These are phyloP conservation scores for Purpureocillium takamizusanense DNA, from an alignment of 2,329 filamentous ascomycete species.

Conservation along the genomic window DNA sequence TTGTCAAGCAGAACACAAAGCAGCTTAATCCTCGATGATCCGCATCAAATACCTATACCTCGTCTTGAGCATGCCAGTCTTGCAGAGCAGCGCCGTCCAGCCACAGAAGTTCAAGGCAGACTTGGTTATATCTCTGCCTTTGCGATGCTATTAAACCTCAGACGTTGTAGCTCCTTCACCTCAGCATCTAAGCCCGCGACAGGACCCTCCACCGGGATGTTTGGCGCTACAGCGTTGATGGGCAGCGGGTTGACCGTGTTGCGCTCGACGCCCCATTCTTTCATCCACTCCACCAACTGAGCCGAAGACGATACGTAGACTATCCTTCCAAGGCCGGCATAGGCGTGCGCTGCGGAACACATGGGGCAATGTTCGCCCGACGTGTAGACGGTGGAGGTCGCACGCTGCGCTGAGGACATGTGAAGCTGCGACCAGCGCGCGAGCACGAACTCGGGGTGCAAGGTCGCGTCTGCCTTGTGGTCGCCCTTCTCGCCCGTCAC, in stretches of 20 bases:
- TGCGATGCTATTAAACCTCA: too few relatives aligned
- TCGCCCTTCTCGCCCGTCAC: slow-evolving; percentile 17
- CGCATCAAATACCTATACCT: too few relatives aligned
- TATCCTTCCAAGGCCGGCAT: slow-evolving; percentile 23
- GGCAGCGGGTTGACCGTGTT: slow-evolving; percentile 14
- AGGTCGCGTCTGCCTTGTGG: slow-evolving; percentile 18
- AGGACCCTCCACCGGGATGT: slow-evolving; percentile 18
- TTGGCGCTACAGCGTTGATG: slow-evolving; percentile 20
- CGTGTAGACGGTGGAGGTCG: slow-evolving; percentile 24
- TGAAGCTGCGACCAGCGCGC: slow-evolving; percentile 26
- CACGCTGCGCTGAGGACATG: slow-evolving; percentile 26
- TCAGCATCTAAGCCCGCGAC: slow-evolving; percentile 16
- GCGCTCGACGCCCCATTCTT: slow-evolving; percentile 13
- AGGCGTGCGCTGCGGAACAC: slow-evolving; percentile 25
- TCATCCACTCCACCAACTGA: slow-evolving; percentile 18
- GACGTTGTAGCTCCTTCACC: too few relatives aligned
- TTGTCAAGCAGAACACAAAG: too few relatives aligned
- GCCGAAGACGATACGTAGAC: slow-evolving; percentile 21
- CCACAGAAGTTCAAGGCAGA: too few relatives aligned
- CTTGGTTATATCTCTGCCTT: too few relatives aligned
- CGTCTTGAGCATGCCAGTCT: too few relatives aligned
- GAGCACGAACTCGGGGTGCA: slow-evolving; percentile 27
- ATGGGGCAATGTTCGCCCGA: slow-evolving; percentile 28
- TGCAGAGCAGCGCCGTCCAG: too few relatives aligned
- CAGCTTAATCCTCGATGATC: too few relatives aligned